phyloP scores from a whole-genome alignment of 2,329 filamentous ascomycete genomes.

The Penicillium sp. region DNA sequence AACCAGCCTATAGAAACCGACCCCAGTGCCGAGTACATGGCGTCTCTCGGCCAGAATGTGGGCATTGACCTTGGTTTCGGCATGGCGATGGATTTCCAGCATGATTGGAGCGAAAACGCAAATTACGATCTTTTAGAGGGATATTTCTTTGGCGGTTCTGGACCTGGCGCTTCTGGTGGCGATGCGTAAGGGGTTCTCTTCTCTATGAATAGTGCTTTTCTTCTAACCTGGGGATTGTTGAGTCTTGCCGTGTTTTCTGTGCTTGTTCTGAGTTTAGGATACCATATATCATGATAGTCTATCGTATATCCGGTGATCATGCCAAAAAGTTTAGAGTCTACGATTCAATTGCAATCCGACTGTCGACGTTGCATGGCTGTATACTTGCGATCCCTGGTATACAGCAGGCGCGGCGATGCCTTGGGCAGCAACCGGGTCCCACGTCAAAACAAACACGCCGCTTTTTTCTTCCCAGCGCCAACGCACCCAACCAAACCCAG shows the following conservation, averaged over 20 bases:
- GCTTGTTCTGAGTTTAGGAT: constrained; percentile 11
- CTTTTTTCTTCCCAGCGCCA: constrained; percentile 15
- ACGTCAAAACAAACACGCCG: constrained; percentile 27
- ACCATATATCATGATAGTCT: constrained; percentile 7
- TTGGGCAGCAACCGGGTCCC: constrained; percentile 24
- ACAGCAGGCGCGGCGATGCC: constrained; percentile 15
- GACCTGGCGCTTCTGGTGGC: constrained; percentile 26
- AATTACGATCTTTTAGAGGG: constrained; percentile 54
- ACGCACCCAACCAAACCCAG: too few relatives aligned
- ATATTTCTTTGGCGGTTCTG: constrained; percentile 54
- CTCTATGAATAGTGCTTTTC: too few relatives aligned
- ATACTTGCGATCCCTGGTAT: too few relatives aligned
- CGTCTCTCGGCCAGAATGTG: constrained; percentile 38
- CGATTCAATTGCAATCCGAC: too few relatives aligned
- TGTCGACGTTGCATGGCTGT: background rate
- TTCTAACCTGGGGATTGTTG: constrained; percentile 9
- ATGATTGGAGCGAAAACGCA: constrained; percentile 50
- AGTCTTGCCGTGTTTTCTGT: constrained; percentile 4
- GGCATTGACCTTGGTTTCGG: constrained; percentile 47
- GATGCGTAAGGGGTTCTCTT: constrained; percentile 12
- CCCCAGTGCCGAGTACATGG: constrained; percentile 32
- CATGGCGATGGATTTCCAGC: constrained; percentile 46
- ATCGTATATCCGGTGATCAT: background rate
- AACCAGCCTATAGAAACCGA: constrained; percentile 28
- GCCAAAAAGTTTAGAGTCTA: background rate